Evolutionary conservation across 371 early-diverging fungal species (phyloP), one percentile per base, ranked within the genome.

Genomic region (Sanchytrium tribonematis): DNA sequence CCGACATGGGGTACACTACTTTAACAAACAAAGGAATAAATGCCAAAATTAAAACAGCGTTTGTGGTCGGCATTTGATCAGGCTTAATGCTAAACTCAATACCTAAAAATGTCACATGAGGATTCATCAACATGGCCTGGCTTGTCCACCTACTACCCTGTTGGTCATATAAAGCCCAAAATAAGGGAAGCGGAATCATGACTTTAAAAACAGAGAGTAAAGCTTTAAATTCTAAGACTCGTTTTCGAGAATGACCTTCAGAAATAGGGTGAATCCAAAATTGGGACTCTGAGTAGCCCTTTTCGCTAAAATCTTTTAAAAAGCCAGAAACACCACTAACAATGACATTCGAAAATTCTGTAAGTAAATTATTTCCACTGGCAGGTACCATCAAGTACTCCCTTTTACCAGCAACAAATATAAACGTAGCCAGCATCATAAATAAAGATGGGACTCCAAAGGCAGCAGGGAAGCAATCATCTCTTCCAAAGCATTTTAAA

Each of bases 11-110:
- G 75, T 82, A 83, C 66, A 83, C 66, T n/a, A 69, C 71, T 68
- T 72, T 70, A 69, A 79, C 73, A 66, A 84, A 78, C 68, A 84
- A 68, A 28, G 86, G 86, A 68, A 83, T 83, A 31, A 86, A 67
- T 48, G 80, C 65, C 29, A 83, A 69, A 31, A 85, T 78, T 30
- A 80, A 72, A 70, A 84, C 31, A 28, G 81, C 74, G 73, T 82
- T 82, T 30, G 77, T 67, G 68, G 74, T 69, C 30, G 74, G 78
- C 74, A 80, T 75, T 69, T 78, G 77, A 5, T 75, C 71, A 1
- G 78, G 75, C 16, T 71, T 71, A 30, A 72, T 48, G 0, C 29
- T 16, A 16, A 70, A 1, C 1, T 1, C 68, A 5, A 5, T n/a
- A 1, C 66, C 68, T 30, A 72, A 29, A 31, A 74, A 30, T 17